phyloP scores from a whole-genome alignment of 192 early-diverging fungal species.

The Gryganskiella cystojenkinii region DNA sequence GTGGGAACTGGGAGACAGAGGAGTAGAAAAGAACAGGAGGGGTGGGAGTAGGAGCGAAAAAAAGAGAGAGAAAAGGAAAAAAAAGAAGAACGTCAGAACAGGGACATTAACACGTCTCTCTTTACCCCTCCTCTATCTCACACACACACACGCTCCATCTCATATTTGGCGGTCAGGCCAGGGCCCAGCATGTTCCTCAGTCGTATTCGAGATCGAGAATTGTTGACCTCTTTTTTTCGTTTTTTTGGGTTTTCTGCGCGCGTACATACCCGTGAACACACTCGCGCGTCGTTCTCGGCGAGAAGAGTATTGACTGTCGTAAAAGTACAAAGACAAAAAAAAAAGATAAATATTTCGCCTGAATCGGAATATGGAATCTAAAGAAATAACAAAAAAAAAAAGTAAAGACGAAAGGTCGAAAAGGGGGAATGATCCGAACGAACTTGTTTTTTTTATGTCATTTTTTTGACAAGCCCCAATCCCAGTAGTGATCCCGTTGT shows the following conservation, averaged over 20 bases:
- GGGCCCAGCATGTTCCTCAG: slow-evolving; percentile 1
- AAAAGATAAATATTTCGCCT: no score
- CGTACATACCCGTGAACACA: not conserved
- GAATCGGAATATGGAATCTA: slow-evolving; percentile 11
- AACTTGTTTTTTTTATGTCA: no score
- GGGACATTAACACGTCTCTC: slow-evolving; percentile 4
- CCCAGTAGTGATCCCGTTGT: no score
- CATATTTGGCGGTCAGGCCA: no score
- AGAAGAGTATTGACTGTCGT: not conserved
- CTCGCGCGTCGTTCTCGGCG: not conserved
- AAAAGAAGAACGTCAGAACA: not conserved
- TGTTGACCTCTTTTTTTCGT: not conserved
- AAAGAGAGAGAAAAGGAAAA: not conserved
- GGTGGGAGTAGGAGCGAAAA: not conserved
- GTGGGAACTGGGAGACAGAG: not conserved
- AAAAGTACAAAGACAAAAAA: no score
- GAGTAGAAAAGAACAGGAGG: not conserved
- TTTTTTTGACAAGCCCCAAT: no score
- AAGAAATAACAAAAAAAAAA: not conserved
- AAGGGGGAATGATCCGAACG: no score
- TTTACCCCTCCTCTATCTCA: not conserved
- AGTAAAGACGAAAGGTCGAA: no score
- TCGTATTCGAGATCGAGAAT: slow-evolving; percentile 39
- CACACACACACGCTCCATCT: not conserved
- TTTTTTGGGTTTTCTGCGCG: not conserved